phyloP scores from a whole-genome alignment of 495 filamentous ascomycete species.

The Penicillium psychrofluorescens region DNA sequence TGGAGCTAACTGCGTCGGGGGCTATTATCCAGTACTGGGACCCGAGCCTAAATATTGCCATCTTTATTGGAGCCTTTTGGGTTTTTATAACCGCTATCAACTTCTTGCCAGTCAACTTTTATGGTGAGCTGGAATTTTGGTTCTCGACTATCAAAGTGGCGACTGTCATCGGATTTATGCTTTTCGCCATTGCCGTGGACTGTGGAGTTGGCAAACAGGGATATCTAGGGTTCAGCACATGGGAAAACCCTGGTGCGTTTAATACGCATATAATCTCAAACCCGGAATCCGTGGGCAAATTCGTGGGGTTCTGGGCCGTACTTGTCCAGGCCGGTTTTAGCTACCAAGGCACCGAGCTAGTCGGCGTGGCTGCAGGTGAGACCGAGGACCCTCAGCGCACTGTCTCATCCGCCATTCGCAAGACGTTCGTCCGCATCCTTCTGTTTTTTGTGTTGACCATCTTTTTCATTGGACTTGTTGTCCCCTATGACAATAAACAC shows the following conservation, averaged over 20 bases:
- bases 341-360: constrained; percentile 61
- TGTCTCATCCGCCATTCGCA: constrained; percentile 58
- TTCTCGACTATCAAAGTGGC: constrained; percentile 53
- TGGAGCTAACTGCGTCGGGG: constrained; percentile 61
- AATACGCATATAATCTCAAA: constrained; percentile 47
- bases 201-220: constrained; percentile 49
- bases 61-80: constrained; percentile 63
- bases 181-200: constrained; percentile 54
- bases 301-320: constrained; percentile 33
- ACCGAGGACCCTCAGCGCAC: constrained; percentile 56
- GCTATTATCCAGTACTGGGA: constrained; percentile 68
- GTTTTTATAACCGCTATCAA: constrained; percentile 55
- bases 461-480: constrained; percentile 62
- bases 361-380: constrained; percentile 61
- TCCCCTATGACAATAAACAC: constrained; percentile 37
- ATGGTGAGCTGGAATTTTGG: constrained; percentile 55
- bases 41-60: constrained; percentile 45
- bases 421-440: constrained; percentile 62
- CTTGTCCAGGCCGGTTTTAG: constrained; percentile 50
- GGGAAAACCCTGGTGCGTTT: constrained; percentile 57
- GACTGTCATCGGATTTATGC: constrained; percentile 50
- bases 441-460: constrained; percentile 59
- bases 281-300: constrained; percentile 47
- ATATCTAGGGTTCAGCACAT: constrained; percentile 52
- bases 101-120: constrained; percentile 44